phyloP scores from a whole-genome alignment of 2,329 filamentous ascomycete genomes.

The Curvularia spicifera region DNA sequence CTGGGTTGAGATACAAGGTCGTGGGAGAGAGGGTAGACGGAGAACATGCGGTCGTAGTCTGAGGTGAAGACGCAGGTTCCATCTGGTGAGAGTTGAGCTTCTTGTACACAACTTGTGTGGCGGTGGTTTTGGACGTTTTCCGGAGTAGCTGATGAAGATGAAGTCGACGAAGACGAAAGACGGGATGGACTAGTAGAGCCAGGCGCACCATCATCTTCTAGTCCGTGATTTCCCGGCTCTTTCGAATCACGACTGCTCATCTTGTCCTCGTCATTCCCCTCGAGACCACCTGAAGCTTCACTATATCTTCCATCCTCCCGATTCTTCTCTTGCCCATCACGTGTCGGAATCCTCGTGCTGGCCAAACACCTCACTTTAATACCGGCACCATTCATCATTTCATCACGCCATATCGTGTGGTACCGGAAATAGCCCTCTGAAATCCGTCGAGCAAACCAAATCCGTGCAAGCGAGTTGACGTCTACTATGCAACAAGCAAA shows the following conservation, averaged over 20 bases:
- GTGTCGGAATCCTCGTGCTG: slow-evolving; percentile 22
- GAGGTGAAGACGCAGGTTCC: slow-evolving; percentile 64
- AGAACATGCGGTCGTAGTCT: slow-evolving; percentile 60
- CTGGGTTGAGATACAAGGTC: slow-evolving; percentile 14
- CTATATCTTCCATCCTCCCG: not conserved
- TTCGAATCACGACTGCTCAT: not conserved
- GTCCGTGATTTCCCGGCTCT: not conserved
- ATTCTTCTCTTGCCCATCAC: slow-evolving; percentile 6
- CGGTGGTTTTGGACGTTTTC: not conserved
- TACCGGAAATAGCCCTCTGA: not conserved
- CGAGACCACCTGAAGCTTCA: too few species aligned
- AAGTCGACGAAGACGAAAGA: slow-evolving; percentile 6
- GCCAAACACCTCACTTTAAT: slow-evolving; percentile 31
- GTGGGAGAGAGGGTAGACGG: slow-evolving; percentile 52
- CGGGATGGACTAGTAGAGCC: not conserved
- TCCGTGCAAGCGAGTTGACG: not conserved
- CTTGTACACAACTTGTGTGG: slow-evolving; percentile 37
- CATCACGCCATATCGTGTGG: slow-evolving; percentile 4
- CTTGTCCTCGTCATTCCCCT: not conserved
- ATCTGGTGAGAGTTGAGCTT: slow-evolving; percentile 54
- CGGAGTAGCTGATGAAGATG: slow-evolving; percentile 1
- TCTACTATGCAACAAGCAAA: not conserved
- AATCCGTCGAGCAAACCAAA: not conserved
- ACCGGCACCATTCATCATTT: slow-evolving; percentile 23
- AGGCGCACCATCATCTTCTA: slow-evolving; percentile 1